These are phyloP conservation scores for Podila horticola DNA, from an alignment of 192 early-diverging fungal species.

Conservation along the genomic window DNA sequence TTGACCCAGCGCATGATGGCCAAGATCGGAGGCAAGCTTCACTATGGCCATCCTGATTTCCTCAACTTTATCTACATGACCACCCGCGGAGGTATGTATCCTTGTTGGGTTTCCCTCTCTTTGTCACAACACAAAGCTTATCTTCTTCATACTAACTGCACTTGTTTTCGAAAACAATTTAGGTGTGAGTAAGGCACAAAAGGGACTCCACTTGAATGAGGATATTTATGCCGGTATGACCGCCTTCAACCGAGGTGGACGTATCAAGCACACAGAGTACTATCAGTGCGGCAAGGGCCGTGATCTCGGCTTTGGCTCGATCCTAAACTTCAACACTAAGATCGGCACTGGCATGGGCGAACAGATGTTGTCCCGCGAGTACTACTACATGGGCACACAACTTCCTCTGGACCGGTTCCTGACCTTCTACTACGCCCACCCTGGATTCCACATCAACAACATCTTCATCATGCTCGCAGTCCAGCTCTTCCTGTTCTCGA, in stretches of 20 bases:
- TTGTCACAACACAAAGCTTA: not conserved
- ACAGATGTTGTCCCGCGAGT: conserved; percentile 93
- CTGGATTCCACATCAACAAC: conserved; percentile 92
- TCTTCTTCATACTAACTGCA: not conserved
- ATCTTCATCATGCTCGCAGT: conserved; percentile 87
- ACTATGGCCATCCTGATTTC: conserved; percentile 93
- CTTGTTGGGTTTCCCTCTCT: not conserved
- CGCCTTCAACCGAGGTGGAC: conserved; percentile 84
- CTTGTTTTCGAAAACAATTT: conserved; percentile 1
- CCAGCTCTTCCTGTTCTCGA: conserved; percentile 82
- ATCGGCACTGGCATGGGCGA: conserved; percentile 94
- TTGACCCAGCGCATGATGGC: conserved; percentile 88
- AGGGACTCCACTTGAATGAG: conserved; percentile 91
- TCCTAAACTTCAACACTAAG: conserved; percentile 91
- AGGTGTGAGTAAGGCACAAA: conserved; percentile 88
- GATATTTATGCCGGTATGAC: conserved; percentile 95
- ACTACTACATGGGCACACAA: conserved; percentile 89
- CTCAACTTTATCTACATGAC: conserved; percentile 90
- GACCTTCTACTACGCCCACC: conserved; percentile 91
- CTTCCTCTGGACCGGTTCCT: conserved; percentile 86
- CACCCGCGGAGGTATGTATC: conserved; percentile 74
- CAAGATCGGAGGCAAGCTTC: conserved; percentile 83
- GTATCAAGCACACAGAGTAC: conserved; percentile 92
- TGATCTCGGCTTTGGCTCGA: conserved; percentile 89
- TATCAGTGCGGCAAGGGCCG: conserved; percentile 93